Evolutionary conservation across 495 filamentous ascomycete species (phyloP).

Genomic region (Corynascus novoguineensis): DNA sequence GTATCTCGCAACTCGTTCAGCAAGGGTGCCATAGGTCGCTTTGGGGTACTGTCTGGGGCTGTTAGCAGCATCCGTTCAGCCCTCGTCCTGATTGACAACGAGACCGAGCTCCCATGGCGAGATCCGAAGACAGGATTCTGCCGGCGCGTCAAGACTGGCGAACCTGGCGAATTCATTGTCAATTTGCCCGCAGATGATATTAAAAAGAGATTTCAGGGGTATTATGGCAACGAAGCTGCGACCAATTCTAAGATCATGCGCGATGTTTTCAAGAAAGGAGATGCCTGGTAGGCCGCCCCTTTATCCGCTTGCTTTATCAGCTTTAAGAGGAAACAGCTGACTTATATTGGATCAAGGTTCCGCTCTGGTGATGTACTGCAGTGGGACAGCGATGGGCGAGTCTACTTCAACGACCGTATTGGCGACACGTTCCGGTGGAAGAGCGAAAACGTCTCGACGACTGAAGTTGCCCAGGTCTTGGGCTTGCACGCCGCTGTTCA

Average conservation of each 20-base stretch:
- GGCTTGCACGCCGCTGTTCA: slow-evolving; percentile 59
- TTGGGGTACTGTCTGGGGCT: slow-evolving; percentile 54
- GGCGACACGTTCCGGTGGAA: slow-evolving; percentile 98
- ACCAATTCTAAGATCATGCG: slow-evolving; percentile 73
- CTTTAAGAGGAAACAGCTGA: not conserved
- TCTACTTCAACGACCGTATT: slow-evolving; percentile 83
- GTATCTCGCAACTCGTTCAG: slow-evolving; percentile 63
- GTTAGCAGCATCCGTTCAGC: slow-evolving; percentile 44
- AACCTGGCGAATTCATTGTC: slow-evolving; percentile 74
- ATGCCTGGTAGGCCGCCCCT: slow-evolving; percentile 52
- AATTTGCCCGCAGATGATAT: slow-evolving; percentile 62
- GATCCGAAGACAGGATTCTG: slow-evolving; percentile 70
- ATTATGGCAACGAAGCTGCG: slow-evolving; percentile 68
- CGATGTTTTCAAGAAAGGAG: slow-evolving; percentile 71
- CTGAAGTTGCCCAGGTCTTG: slow-evolving; percentile 69
- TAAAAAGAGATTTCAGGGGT: slow-evolving; percentile 68
- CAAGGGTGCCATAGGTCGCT: slow-evolving; percentile 75
- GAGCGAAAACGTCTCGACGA: slow-evolving; percentile 83
- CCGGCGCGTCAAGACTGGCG: slow-evolving; percentile 51
- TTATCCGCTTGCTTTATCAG: not conserved
- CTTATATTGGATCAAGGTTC: slow-evolving; percentile 42
- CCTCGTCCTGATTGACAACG: slow-evolving; percentile 68
- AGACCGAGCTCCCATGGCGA: slow-evolving; percentile 63
- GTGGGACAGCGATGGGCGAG: slow-evolving; percentile 62
- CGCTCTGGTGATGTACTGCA: slow-evolving; percentile 79